phyloP scores from a whole-genome alignment of 2,329 filamentous ascomycete species.

The Ascochyta clinopodiicola region DNA sequence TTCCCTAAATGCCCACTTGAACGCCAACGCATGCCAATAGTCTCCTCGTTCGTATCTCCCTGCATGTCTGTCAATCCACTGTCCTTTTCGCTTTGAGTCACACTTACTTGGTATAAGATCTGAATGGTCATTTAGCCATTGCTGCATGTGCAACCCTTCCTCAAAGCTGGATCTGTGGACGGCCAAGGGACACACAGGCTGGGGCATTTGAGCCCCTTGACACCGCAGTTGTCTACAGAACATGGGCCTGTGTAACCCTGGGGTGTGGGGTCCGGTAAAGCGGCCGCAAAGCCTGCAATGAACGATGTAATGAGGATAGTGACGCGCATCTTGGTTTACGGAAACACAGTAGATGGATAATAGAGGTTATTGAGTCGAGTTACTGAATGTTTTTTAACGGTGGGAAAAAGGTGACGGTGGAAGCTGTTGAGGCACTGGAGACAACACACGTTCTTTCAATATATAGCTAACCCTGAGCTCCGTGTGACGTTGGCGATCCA shows the following conservation, averaged over 20 bases:
- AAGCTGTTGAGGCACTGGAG: too few relatives aligned
- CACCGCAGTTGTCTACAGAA: conserved; percentile 7
- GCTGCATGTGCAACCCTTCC: conserved; percentile 18
- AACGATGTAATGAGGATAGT: conserved; percentile 6
- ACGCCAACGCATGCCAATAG: too few relatives aligned
- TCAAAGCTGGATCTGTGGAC: conserved; percentile 13
- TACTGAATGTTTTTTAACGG: neutral
- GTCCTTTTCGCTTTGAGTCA: too few relatives aligned
- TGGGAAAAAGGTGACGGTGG: neutral
- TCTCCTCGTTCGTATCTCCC: too few relatives aligned
- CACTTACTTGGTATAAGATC: too few relatives aligned
- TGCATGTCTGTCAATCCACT: too few relatives aligned
- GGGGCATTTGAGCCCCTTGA: neutral
- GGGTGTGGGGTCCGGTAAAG: conserved; percentile 24
- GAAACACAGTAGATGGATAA: neutral
- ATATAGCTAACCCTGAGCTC: neutral
- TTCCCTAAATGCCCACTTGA: too few relatives aligned
- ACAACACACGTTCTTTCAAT: neutral
- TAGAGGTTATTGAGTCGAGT: neutral
- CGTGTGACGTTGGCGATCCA: conserved; percentile 13
- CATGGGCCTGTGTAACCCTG: conserved; percentile 25
- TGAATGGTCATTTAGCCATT: neutral
- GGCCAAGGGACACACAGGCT: conserved; percentile 13
- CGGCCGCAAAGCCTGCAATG: conserved; percentile 9
- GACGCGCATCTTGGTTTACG: conserved; percentile 7